Conservation (phyloP, 1,139 yeast species). For the Meyerozyma sp. region DNA sequence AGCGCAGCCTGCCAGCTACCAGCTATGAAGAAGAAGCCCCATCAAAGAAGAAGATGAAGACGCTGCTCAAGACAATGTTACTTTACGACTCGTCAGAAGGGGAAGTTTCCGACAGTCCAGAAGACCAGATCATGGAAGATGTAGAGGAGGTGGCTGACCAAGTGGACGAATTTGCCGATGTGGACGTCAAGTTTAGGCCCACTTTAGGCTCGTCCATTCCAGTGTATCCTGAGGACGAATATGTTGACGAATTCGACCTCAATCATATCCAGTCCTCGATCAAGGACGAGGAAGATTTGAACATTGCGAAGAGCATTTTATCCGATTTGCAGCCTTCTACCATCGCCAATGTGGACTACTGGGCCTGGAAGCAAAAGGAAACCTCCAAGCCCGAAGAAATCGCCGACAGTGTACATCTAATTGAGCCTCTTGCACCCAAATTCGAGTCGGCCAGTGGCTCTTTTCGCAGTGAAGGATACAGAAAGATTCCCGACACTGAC, state of each 20-base stretch:
- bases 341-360: constrained; percentile 45
- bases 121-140: background rate
- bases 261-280: constrained; percentile 48
- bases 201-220: constrained; percentile 40
- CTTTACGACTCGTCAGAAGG: constrained; percentile 10
- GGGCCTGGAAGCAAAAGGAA: constrained; percentile 64
- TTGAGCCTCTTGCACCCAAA: constrained; percentile 26
- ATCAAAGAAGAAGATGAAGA: constrained; percentile 7
- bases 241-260: constrained; percentile 33
- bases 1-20: constrained; percentile 17
- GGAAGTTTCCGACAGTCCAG: constrained; percentile 4
- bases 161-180: constrained; percentile 16
- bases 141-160: constrained; percentile 9
- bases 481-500: constrained; percentile 65
- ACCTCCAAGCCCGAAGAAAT: constrained; percentile 19
- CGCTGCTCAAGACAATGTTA: constrained; percentile 8
- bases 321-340: constrained; percentile 18
- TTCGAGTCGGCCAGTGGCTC: constrained; percentile 53
- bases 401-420: constrained; percentile 23
- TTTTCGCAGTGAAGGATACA: constrained; percentile 71
- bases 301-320: constrained; percentile 44
- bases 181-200: constrained; percentile 42
- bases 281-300: constrained; percentile 72
- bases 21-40: constrained; percentile 9
- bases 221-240: constrained; percentile 36